Percentiles rank a stretch among this genome's conserved stretches.
Evolutionary conservation across 345 rosid genomes (phyloP).

Genomic region (Clarkia xantiana): DNA sequence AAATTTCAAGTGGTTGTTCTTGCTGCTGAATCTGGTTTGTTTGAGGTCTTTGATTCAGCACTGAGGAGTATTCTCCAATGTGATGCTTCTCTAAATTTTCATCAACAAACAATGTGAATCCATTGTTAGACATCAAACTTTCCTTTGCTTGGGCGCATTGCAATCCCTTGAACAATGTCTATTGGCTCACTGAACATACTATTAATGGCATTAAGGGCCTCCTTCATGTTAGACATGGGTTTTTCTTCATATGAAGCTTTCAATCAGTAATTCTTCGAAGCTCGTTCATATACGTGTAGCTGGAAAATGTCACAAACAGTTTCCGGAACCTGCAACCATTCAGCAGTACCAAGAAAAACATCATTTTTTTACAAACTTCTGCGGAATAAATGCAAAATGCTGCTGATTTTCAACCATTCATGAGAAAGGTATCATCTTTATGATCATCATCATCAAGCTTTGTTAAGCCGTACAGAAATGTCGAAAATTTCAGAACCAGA

Average conservation of each 20-base stretch:
- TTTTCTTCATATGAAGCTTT: not conserved
- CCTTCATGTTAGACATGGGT: constrained; percentile 81
- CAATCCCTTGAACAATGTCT: constrained; percentile 42
- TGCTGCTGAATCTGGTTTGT: constrained; percentile 14
- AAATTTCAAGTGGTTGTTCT: constrained; percentile 40
- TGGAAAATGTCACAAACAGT: constrained; percentile 70
- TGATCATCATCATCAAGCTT: too few relatives aligned
- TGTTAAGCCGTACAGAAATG: too few relatives aligned
- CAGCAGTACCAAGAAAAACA: too few relatives aligned
- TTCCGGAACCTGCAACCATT: constrained; percentile 51
- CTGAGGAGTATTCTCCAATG: constrained; percentile 10
- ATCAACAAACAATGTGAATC: constrained; percentile 40
- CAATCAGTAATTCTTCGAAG: constrained; percentile 26
- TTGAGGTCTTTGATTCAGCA: constrained; percentile 16
- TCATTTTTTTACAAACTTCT: too few relatives aligned
- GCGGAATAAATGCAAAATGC: too few relatives aligned
- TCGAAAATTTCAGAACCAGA: too few relatives aligned
- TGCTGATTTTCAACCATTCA: too few relatives aligned
- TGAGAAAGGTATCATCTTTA: too few relatives aligned
- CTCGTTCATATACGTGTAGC: constrained; percentile 51
- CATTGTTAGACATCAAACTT: constrained; percentile 16
- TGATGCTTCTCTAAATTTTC: constrained; percentile 29
- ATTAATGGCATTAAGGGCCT: constrained; percentile 73
- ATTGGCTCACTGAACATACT: constrained; percentile 80
- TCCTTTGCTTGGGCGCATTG: constrained; percentile 23